Base-by-base conservation (phyloP, 176 grass and related monocot genomes). In the Triticum monococcum region DNA sequence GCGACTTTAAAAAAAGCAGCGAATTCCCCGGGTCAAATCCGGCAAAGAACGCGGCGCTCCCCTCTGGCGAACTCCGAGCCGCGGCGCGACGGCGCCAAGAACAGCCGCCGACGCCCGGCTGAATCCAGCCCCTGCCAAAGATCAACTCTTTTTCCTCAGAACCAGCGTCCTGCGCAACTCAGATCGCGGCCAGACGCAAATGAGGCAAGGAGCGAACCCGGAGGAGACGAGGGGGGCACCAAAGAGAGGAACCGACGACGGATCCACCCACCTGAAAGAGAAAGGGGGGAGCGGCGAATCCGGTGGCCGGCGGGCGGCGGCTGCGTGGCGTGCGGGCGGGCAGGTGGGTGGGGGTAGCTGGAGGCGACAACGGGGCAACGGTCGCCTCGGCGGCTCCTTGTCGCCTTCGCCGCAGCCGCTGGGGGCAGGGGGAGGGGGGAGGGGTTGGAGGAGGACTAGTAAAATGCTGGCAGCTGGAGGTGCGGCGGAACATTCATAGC, bases 21-120 rank as follows among this genome's bases (percentile, higher is more conserved):
- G 7, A 41, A 62, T 41, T 87, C 20, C 33, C 36, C 22, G 26
- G 71, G 85, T 69, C 89, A 74, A 91, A 84, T 87, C 81, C 75
- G 10, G 16, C 57, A 24, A 31, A 65, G 45, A 26, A 63, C 2
- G 56, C 65, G 40, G 12, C 26, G 38, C 56, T 68, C 3, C 77
- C 36, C 17, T 13, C 32, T 40, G 54, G 17, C n/a, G 54, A 62
- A 23, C 61, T 46, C 77, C 77, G 11, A 36, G 48, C 45, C 17
- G 56, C 18, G 57, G 20, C 5, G 14, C 86, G 43, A 13, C 16
- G 9, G 22, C 68, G 22, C 13, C 41, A 20, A 23, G 41, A 46
- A 12, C 54, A 48, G 60, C 62, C 63, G 78, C 11, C 12, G 60
- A 48, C 50, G 71, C 11, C 17, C 64, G 26, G 35, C 18, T 12